Base-by-base conservation (phyloP, 139 green algal species). In the Penium margaritaceum region DNA sequence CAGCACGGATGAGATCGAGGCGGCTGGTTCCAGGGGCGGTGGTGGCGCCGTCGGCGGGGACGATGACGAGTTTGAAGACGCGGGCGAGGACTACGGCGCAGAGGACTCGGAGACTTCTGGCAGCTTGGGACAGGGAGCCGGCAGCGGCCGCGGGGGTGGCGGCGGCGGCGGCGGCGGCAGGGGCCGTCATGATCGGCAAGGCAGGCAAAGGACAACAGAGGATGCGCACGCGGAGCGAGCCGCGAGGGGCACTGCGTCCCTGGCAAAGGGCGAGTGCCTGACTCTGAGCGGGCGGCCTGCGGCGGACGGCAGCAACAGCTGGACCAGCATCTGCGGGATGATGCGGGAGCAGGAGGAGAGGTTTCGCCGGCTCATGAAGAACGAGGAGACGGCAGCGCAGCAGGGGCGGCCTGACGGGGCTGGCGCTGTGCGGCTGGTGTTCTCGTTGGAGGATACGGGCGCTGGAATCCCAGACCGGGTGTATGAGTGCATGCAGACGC, bases 361-460 rank as follows among this genome's bases (percentile, higher is more conserved):
- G n/a, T n/a, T n/a, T n/a, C n/a, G n/a, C n/a, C n/a, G n/a, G n/a
- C n/a, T n/a, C n/a, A n/a, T n/a, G n/a, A n/a, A n/a, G n/a, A n/a
- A n/a, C n/a, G n/a, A n/a, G n/a, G 12, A 17, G 51, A 9, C 19
- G 5, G 24, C 7, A 17, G 15, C 19, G 51, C 51, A 32, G 12
- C 51, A 34, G 53, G 53, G 19, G n/a, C 53, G 19, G 54, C 54
- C 41, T 12, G 41, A 51, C 41, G 41, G 41, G 9, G 41, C 9
- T n/a, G n/a, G n/a, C n/a, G n/a, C n/a, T n/a, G 32, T 69, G 32
- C n/a, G 44, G 66, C 66, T 74, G 36, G 39, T 64, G 35, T 63
- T 74, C 7, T 64, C 51, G 12, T 21, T 74, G 66, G 66, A 74
- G 66, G 66, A 74, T n/a, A 74, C 66, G 35, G 66, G 66, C 30